These are phyloP conservation scores for Ogataea glucozyma DNA, from an alignment of 805 yeast genomes.

Conservation along the genomic window DNA sequence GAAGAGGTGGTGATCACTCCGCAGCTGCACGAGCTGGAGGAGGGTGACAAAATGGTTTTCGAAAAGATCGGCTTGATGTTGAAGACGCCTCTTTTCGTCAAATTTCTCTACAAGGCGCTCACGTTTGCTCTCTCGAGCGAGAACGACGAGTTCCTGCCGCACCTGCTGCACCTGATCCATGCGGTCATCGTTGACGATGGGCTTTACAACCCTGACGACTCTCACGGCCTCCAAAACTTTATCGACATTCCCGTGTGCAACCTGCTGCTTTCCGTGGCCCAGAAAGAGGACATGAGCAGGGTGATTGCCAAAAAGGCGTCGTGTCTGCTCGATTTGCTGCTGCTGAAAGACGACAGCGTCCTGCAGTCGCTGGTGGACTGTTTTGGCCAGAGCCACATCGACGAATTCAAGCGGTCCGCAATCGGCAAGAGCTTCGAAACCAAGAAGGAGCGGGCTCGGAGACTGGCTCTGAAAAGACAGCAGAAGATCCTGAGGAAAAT, in stretches of 20 bases:
- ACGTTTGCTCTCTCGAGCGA: conserved; percentile 50
- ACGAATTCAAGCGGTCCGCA: conserved; percentile 49
- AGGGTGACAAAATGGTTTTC: conserved; percentile 32
- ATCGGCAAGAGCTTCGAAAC: conserved; percentile 47
- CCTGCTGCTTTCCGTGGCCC: conserved; percentile 51
- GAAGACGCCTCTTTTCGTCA: conserved; percentile 53
- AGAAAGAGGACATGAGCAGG: conserved; percentile 49
- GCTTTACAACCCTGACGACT: conserved; percentile 39
- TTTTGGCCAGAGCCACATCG: conserved; percentile 58
- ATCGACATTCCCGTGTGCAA: conserved; percentile 58
- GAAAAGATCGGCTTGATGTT: conserved; percentile 50
- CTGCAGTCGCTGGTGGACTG: conserved; percentile 52
- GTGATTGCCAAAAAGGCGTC: conserved; percentile 56
- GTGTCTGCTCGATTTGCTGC: conserved; percentile 49
- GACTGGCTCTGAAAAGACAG: conserved; percentile 63
- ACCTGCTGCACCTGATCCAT: conserved; percentile 67
- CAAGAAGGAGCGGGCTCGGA: conserved; percentile 53
- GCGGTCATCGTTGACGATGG: conserved; percentile 48
- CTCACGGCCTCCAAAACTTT: conserved; percentile 35
- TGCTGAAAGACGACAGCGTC: conserved; percentile 50
- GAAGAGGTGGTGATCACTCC: conserved; percentile 55
- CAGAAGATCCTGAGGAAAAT: conserved; percentile 61
- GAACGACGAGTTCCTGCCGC: conserved; percentile 57
- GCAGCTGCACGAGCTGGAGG: conserved; percentile 33
- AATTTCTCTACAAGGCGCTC: conserved; percentile 57